phyloP scores from a whole-genome alignment of 2,329 filamentous ascomycete species.

The Fusarium annulatum region DNA sequence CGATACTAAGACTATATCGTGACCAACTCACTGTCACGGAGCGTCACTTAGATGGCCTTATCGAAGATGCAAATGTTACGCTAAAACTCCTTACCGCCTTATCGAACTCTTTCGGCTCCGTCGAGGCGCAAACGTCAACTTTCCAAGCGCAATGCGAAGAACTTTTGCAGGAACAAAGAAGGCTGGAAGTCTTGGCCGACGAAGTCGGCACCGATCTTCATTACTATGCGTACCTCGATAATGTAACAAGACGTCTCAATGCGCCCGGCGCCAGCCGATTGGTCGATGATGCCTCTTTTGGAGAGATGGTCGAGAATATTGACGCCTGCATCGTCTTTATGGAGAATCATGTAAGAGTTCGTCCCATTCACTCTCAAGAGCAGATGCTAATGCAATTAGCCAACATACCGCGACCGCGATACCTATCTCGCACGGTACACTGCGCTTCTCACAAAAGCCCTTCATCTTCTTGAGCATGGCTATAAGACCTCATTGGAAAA shows the following conservation, averaged over 20 bases:
- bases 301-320: slow-evolving; percentile 86
- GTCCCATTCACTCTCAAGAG: background rate
- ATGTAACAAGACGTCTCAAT: slow-evolving; percentile 88
- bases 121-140: slow-evolving; percentile 90
- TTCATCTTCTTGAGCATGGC: slow-evolving; percentile 70
- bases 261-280: slow-evolving; percentile 88
- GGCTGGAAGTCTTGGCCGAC: slow-evolving; percentile 81
- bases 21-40: slow-evolving; percentile 85
- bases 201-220: slow-evolving; percentile 90
- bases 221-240: slow-evolving; percentile 94
- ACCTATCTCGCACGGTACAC: slow-evolving; percentile 90
- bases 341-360: slow-evolving; percentile 76
- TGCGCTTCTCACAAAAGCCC: slow-evolving; percentile 76
- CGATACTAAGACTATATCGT: slow-evolving; percentile 73
- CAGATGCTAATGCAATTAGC: slow-evolving; percentile 56
- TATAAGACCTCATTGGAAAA: slow-evolving; percentile 64
- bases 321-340: slow-evolving; percentile 95
- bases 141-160: slow-evolving; percentile 95
- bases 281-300: slow-evolving; percentile 85
- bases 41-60: slow-evolving; percentile 81
- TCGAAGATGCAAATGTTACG: slow-evolving; percentile 80
- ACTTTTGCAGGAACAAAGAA: slow-evolving; percentile 82
- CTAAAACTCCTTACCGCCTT: slow-evolving; percentile 81
- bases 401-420: slow-evolving; percentile 86
- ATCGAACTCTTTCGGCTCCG: slow-evolving; percentile 85